Evolutionary conservation across 23 red algal genomes (phyloP), one percentile per base, ranked within the genome.

Genomic region (Cyanidium caldarium): DNA sequence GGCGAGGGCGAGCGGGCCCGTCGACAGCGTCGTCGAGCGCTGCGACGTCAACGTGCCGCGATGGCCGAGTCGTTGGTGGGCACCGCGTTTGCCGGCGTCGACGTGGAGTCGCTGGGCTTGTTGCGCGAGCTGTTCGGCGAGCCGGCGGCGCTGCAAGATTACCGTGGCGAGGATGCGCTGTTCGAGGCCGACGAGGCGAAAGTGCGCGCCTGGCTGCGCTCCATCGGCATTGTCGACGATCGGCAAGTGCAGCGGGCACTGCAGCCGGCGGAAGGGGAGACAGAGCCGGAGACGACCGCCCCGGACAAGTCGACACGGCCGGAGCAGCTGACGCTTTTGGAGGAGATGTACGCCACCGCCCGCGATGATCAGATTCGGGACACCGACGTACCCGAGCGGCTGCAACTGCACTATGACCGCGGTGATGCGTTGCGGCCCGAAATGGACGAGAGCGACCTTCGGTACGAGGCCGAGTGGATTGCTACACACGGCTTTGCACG

Each of bases 391-490:
- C 51, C 51, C n/a, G 51, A 61, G 23, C 31, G 31, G n/a, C 19
- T 28, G n/a, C 51, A 61, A 61, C 23, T 61, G 10, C 31, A 61
- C 31, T 28, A 61, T 28, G n/a, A 61, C 7, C 7, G n/a, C 7
- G 51, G 51, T 10, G 5, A 28, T 28, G n/a, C 51, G 31, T 28
- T 61, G 3, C 51, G 51, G 7, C n/a, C 19, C n/a, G 3, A 28
- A 16, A 61, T 61, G 51, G 51, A 61, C 51, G 51, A 61, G 13
- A 61, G 51, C 51, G 51, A 61, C 31, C 19, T 61, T 61, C 51
- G 51, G 7, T 61, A 61, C 51, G 51, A 61, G 51, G 51, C 51
- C 7, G 51, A 61, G 23, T 61, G 51, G 51, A 61, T 61, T 25
- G 51, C 31, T 5, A 61, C 51, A 5, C 19, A 61, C 23, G 51